These are phyloP conservation scores for Nadsonia commutata DNA, from an alignment of 1,139 yeast species.

Conservation along the genomic window DNA sequence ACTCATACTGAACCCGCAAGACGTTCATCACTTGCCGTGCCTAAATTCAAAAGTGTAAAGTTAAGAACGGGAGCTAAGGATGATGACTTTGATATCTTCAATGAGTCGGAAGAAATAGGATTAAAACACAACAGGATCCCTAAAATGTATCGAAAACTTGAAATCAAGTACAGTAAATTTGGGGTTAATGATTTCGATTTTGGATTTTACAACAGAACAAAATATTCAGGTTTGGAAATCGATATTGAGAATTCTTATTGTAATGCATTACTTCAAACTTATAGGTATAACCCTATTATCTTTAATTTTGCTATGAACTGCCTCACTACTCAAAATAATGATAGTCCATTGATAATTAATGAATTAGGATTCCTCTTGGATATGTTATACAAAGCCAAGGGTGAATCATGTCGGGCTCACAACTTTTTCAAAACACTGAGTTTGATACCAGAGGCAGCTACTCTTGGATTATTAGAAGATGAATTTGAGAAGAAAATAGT, in stretches of 20 bases:
- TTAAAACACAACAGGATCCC: slow-evolving; percentile 30
- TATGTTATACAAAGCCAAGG: slow-evolving; percentile 74
- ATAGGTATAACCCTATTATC: slow-evolving; percentile 59
- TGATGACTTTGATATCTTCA: slow-evolving; percentile 13
- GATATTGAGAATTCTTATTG: slow-evolving; percentile 71
- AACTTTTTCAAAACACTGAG: slow-evolving; percentile 45
- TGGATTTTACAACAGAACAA: slow-evolving; percentile 65
- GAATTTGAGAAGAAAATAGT: slow-evolving; percentile 18
- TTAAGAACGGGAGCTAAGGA: slow-evolving; percentile 16
- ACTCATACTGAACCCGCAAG: slow-evolving; percentile 30
- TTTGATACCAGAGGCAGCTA: slow-evolving; percentile 25
- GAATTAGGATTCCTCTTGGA: slow-evolving; percentile 85
- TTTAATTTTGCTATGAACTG: slow-evolving; percentile 48
- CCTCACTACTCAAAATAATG: slow-evolving; percentile 28
- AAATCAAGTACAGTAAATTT: slow-evolving; percentile 72
- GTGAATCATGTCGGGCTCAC: slow-evolving; percentile 54
- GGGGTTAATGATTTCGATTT: slow-evolving; percentile 95
- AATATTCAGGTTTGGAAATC: slow-evolving; percentile 75
- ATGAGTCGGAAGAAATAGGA: slow-evolving; percentile 14
- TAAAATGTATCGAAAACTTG: slow-evolving; percentile 58
- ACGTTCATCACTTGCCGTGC: slow-evolving; percentile 26
- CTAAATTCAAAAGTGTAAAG: slow-evolving; percentile 66
- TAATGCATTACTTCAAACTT: slow-evolving; percentile 70
- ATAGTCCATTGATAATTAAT: slow-evolving; percentile 38
- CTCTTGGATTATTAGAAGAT: slow-evolving; percentile 37